Evolutionary conservation across 768 basidiomycete genomes (phyloP).

Genomic region (Paxillus ammoniavirescens): DNA sequence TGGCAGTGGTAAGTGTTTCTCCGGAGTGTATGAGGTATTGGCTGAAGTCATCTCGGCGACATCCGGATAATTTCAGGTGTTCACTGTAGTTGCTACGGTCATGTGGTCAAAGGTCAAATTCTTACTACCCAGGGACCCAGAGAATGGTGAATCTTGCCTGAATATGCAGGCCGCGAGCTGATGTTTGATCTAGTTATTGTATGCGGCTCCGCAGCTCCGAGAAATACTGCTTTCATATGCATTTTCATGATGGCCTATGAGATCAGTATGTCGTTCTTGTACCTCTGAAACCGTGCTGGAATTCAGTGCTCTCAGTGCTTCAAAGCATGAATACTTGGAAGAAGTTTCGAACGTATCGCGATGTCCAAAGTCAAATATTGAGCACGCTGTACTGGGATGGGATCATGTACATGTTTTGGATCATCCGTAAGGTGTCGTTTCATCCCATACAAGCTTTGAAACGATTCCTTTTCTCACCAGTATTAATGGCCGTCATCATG

Average conservation of each 20-base stretch:
- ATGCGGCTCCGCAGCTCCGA: slow-evolving; percentile 16
- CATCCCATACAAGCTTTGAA: not conserved
- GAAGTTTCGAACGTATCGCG: slow-evolving; percentile 22
- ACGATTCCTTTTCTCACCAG: slow-evolving; percentile 1
- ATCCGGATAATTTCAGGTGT: slow-evolving; percentile 2
- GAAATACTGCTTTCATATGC: slow-evolving; percentile 12
- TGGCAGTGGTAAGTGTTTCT: slow-evolving; percentile 16
- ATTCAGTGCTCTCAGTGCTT: slow-evolving; percentile 17
- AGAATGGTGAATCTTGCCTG: slow-evolving; percentile 17
- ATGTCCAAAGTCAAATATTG: slow-evolving; percentile 12
- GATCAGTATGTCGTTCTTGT: slow-evolving; percentile 12
- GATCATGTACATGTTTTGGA: slow-evolving; percentile 24
- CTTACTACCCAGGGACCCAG: slow-evolving; percentile 14
- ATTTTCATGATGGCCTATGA: slow-evolving; percentile 19
- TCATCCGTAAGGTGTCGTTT: slow-evolving; percentile 12
- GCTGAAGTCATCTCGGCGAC: not conserved
- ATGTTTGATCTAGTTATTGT: not conserved
- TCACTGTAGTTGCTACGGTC: slow-evolving; percentile 16
- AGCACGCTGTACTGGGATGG: slow-evolving; percentile 28
- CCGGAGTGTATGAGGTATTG: not conserved
- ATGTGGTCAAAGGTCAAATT: slow-evolving; percentile 3
- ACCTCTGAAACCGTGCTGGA: not conserved
- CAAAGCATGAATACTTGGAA: slow-evolving; percentile 25
- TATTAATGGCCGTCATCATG: slow-evolving; percentile 14
- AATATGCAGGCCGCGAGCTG: not conserved